Conservation (phyloP, 2,329 filamentous ascomycete species). For the Cordyceps fumosorosea region DNA sequence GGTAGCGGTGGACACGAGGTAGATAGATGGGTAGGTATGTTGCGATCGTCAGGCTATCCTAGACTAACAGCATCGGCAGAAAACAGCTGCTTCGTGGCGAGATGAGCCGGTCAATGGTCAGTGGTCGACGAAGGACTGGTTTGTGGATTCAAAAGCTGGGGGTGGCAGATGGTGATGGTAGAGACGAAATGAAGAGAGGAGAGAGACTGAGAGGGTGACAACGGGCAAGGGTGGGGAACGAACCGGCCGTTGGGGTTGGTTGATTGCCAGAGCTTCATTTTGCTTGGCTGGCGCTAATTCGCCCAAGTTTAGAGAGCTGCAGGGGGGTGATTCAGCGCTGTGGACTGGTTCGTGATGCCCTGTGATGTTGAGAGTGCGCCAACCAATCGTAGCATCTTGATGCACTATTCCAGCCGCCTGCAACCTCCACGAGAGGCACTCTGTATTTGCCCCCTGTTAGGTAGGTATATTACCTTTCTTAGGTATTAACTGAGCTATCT, state of each 20-base stretch:
- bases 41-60: slow-evolving; percentile 1
- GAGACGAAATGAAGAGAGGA: slow-evolving; percentile 11
- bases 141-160: background rate
- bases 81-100: background rate
- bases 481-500: too few relatives aligned
- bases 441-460: background rate
- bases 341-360: background rate
- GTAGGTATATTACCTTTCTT: too few relatives aligned
- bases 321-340: background rate
- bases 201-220: background rate
- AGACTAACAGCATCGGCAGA: background rate
- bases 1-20: slow-evolving; percentile 8
- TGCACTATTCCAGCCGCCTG: background rate
- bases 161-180: slow-evolving; percentile 1
- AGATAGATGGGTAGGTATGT: background rate
- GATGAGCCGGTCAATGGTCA: background rate
- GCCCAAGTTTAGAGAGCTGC: background rate
- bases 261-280: background rate
- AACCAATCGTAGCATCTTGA: background rate
- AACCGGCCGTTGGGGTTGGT: background rate
- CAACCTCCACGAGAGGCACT: background rate
- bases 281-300: slow-evolving; percentile 1
- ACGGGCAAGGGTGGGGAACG: background rate
- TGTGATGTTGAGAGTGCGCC: background rate
- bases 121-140: background rate